phyloP scores from a whole-genome alignment of 768 basidiomycete genomes.

The Rhodotorula sphaerocarpa region DNA sequence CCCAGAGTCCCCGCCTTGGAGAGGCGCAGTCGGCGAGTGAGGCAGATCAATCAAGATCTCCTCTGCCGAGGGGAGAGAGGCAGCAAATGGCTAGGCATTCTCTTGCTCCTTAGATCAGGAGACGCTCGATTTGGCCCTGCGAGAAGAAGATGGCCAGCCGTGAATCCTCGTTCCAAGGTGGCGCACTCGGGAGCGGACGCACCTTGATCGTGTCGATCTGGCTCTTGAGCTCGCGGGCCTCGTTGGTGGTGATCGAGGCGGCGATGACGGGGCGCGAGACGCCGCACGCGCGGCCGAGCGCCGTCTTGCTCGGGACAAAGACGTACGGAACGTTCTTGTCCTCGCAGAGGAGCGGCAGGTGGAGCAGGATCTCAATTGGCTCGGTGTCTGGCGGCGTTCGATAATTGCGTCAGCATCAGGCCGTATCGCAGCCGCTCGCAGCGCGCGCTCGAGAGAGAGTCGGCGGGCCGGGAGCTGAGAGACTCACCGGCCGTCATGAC shows the following conservation, averaged over 20 bases:
- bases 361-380: slow-evolving; percentile 92
- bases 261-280: slow-evolving; percentile 92
- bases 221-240: slow-evolving; percentile 77
- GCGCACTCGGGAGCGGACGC: not conserved
- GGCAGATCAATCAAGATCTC: slow-evolving; percentile 16
- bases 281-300: slow-evolving; percentile 89
- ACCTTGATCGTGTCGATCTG: slow-evolving; percentile 79
- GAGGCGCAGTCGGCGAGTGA: not conserved
- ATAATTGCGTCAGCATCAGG: not conserved
- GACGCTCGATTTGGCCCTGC: slow-evolving; percentile 46
- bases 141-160: not conserved
- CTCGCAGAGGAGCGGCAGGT: slow-evolving; percentile 93
- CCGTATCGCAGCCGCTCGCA: too few relatives aligned
- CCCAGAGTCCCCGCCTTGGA: too few relatives aligned
- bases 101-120: slow-evolving; percentile 46
- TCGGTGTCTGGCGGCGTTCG: slow-evolving; percentile 62
- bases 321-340: slow-evolving; percentile 83
- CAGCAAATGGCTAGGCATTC: too few relatives aligned
- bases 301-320: slow-evolving; percentile 89
- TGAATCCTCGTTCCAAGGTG: too few relatives aligned
- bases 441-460: not conserved
- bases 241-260: slow-evolving; percentile 91
- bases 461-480: not conserved
- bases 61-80: not conserved
- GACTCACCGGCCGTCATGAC: slow-evolving; percentile 60